phyloP scores from a whole-genome alignment of 169 alveolate species.

The Cryptosporidium viatorum region DNA sequence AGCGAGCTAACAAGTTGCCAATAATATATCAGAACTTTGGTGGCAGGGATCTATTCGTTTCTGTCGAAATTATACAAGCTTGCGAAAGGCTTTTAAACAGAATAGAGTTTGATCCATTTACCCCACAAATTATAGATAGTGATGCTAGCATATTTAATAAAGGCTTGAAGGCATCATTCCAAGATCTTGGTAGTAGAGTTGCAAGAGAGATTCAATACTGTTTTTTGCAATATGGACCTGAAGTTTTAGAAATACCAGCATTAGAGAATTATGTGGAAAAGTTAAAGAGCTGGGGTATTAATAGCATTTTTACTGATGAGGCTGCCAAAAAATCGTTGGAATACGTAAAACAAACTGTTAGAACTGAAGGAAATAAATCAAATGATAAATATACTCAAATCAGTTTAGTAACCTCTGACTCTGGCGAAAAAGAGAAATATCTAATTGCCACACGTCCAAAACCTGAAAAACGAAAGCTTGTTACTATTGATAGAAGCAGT shows the following conservation, averaged over 20 bases:
- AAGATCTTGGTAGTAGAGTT: slow-evolving; percentile 37
- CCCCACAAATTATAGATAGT: slow-evolving; percentile 34
- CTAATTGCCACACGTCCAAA: not conserved
- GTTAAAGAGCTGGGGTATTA: slow-evolving; percentile 46
- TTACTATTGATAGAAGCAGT: not conserved
- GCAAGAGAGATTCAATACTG: slow-evolving; percentile 67
- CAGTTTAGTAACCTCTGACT: not conserved
- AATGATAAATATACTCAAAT: not conserved
- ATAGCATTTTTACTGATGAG: slow-evolving; percentile 23
- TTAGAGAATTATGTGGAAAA: slow-evolving; percentile 14
- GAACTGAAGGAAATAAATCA: not conserved
- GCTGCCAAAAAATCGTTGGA: slow-evolving; percentile 10
- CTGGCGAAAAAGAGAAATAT: slow-evolving; percentile 20
- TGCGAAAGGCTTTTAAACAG: slow-evolving; percentile 49
- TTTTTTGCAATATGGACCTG: slow-evolving; percentile 58
- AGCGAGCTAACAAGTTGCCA: not conserved
- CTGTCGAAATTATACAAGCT: slow-evolving; percentile 51
- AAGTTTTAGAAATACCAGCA: slow-evolving; percentile 68
- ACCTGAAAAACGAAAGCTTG: slow-evolving; percentile 52
- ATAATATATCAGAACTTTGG: not conserved
- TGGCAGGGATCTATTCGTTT: slow-evolving; percentile 54
- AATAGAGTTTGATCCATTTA: slow-evolving; percentile 52
- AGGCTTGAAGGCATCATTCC: not conserved
- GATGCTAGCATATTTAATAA: slow-evolving; percentile 5
- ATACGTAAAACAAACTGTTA: not conserved